Base-by-base conservation (phyloP, 202 grass and related monocot species). In the Brachypodium distachyon region DNA sequence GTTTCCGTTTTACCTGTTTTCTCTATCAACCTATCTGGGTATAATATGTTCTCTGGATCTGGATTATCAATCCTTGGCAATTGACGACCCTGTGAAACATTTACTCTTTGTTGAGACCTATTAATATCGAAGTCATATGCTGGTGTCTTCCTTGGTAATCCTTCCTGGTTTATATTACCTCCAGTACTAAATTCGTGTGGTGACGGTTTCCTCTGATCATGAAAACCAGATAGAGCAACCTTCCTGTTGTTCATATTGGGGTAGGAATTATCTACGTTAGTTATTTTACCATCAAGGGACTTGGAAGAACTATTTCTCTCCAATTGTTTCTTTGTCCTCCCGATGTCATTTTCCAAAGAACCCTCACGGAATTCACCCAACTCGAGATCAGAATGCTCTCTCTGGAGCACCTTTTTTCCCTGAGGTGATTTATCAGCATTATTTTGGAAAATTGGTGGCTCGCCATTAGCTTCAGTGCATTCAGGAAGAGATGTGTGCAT, bases 341-440 rank as follows among this genome's bases (percentile, higher is more conserved):
- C 86, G 44, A 66, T 81, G 14, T 91, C 87, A 77, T 96, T 93
- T 48, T 81, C 92, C 72, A 65, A 61, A 68, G 80, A 77, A 42
- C 84, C 42, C 62, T 93, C 92, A 50, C 90, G 91, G 75, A 99
- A 82, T 77, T 99, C 96, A 48, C 92, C 96, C 64, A 95, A 89
- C 80, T 99, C 96, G 17, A 99, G 92, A 77, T 99, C 96, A 44
- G 96, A 99, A 27, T 79, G 74, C 46, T 99, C 96, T 72, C 96
- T 92, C 75, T 83, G 81, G 55, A 96, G 91, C 43, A 79, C 52
- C 58, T 80, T 90, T 68, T 87, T 79, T 61, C 50, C 70, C 74
- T 43, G 37, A 54, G 80, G 83, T 52, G 89, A 90, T 53, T 84
- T 93, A 41, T 91, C 81, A 69, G 72, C 57, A 85, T 84, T 83